These are phyloP conservation scores for Triangularia setosa DNA, from an alignment of 2,329 filamentous ascomycete species.

Conservation along the genomic window DNA sequence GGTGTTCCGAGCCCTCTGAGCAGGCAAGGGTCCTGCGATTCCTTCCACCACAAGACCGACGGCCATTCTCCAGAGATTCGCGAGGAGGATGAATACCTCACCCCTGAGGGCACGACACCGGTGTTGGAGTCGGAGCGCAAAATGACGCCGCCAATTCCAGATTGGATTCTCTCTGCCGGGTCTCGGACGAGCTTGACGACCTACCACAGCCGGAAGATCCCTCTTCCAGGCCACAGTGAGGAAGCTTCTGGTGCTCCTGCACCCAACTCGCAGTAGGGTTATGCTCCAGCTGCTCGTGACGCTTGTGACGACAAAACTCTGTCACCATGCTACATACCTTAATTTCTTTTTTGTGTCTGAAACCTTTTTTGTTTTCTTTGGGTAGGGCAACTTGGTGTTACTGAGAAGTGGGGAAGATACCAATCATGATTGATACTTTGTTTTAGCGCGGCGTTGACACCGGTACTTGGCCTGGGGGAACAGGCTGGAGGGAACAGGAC, in stretches of 20 bases:
- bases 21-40: conserved; percentile 48
- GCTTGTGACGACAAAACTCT: conserved; percentile 3
- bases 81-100: conserved; percentile 26
- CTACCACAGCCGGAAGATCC: conserved; percentile 41
- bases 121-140: conserved; percentile 38
- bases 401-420: conserved; percentile 10
- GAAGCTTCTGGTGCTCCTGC: conserved; percentile 19
- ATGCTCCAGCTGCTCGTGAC: neutral
- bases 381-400: neutral
- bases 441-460: conserved; percentile 21
- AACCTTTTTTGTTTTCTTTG: conserved; percentile 3
- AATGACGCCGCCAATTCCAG: conserved; percentile 58
- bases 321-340: conserved; percentile 9
- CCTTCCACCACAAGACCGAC: conserved; percentile 32
- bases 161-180: conserved; percentile 56
- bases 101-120: conserved; percentile 18
- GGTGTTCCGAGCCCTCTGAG: conserved; percentile 47
- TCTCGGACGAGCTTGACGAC: conserved; percentile 46
- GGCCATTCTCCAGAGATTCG: conserved; percentile 25
- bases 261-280: neutral
- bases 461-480: neutral
- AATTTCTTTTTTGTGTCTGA: conserved; percentile 1
- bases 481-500: neutral
- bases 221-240: conserved; percentile 24
- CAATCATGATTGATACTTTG: conserved; percentile 16